These are phyloP conservation scores for Aspergillus persii DNA, from an alignment of 2,329 filamentous ascomycete species.

Conservation along the genomic window DNA sequence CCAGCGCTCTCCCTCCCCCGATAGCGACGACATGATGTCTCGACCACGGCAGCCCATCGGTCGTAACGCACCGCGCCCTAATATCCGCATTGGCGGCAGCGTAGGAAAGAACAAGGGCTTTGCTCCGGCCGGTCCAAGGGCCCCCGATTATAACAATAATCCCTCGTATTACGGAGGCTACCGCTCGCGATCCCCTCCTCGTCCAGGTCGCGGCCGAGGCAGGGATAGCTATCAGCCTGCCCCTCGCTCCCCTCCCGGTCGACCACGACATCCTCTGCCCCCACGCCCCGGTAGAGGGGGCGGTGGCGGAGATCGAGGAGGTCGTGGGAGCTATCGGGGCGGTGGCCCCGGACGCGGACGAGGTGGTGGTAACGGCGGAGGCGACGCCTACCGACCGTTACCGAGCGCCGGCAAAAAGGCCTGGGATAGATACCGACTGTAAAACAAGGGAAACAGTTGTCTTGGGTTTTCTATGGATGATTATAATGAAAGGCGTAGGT, in stretches of 20 bases:
- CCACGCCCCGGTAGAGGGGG: slow-evolving; percentile 10
- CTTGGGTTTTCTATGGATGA: background rate
- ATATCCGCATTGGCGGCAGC: slow-evolving; percentile 36
- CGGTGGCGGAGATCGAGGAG: slow-evolving; percentile 20
- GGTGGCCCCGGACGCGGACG: slow-evolving; percentile 13
- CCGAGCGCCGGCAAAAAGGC: slow-evolving; percentile 32
- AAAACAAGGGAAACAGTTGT: slow-evolving; percentile 9
- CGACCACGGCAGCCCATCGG: slow-evolving; percentile 27
- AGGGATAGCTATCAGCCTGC: slow-evolving; percentile 21
- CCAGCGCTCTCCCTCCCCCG: slow-evolving; percentile 27
- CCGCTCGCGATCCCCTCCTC: slow-evolving; percentile 33
- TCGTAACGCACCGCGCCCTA: slow-evolving; percentile 27
- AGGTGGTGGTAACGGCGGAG: slow-evolving; percentile 20
- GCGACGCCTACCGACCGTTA: slow-evolving; percentile 33
- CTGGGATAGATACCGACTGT: slow-evolving; percentile 32
- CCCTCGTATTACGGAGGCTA: slow-evolving; percentile 25
- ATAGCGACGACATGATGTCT: slow-evolving; percentile 36
- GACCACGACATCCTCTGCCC: slow-evolving; percentile 14
- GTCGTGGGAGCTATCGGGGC: slow-evolving; percentile 17
- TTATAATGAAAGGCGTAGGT: background rate
- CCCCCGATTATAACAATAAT: slow-evolving; percentile 12
- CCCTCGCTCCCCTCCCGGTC: slow-evolving; percentile 19
- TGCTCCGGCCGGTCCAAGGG: slow-evolving; percentile 16
- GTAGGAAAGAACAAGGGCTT: slow-evolving; percentile 29
- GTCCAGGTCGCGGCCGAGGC: slow-evolving; percentile 19